These are phyloP conservation scores for Starmerella stigmatis DNA, from an alignment of 805 yeast genomes.

Conservation along the genomic window DNA sequence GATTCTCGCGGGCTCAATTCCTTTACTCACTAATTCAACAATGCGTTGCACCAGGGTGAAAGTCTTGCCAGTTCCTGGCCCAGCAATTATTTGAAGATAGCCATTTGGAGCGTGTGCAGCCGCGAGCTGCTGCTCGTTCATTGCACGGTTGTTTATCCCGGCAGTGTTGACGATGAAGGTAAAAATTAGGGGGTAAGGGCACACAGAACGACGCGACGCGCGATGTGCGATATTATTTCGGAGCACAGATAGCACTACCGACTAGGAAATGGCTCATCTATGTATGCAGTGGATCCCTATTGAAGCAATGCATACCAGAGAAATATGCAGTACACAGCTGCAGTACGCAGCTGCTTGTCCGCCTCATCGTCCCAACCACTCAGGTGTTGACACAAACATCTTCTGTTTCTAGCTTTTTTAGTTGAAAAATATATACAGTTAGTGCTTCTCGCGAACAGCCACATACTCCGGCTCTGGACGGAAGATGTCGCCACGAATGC, in stretches of 20 bases:
- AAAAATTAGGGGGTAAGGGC: neutral
- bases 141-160: slow-evolving; percentile 3
- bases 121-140: slow-evolving; percentile 36
- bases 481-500: slow-evolving; percentile 33
- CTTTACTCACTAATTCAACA: slow-evolving; percentile 48
- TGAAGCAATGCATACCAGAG: too few relatives aligned
- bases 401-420: too few relatives aligned
- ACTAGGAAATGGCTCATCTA: too few relatives aligned
- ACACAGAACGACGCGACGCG: neutral
- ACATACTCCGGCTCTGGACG: slow-evolving; percentile 28
- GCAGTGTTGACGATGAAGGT: too few relatives aligned
- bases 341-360: too few relatives aligned
- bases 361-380: too few relatives aligned
- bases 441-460: slow-evolving; percentile 13
- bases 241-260: too few relatives aligned
- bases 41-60: slow-evolving; percentile 71
- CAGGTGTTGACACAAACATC: too few relatives aligned
- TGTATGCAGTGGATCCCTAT: too few relatives aligned
- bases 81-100: slow-evolving; percentile 47
- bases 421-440: slow-evolving; percentile 2
- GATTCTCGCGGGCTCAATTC: slow-evolving; percentile 49
- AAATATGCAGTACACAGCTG: too few relatives aligned
- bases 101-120: slow-evolving; percentile 39
- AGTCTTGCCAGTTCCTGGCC: slow-evolving; percentile 73
- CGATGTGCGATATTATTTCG: neutral